Evolutionary conservation across 441 rosid species (phyloP), one percentile per base, ranked within the genome.

Genomic region (Cnidoscolus chayamansa): DNA sequence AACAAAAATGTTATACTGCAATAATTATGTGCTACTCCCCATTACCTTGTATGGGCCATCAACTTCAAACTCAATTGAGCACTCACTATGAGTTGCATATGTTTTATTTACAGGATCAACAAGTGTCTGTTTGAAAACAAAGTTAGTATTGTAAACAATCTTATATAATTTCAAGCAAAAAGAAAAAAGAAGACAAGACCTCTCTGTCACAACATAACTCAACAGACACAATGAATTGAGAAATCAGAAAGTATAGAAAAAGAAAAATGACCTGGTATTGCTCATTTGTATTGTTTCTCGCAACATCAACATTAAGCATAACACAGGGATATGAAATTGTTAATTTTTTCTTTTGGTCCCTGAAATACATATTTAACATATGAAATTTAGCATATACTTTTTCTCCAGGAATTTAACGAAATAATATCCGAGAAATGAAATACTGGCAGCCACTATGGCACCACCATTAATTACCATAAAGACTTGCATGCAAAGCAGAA

Each of bases 31-130:
- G 57, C 17, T 53, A 45, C 74, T 67, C 40, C 40, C 40, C n/a
- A 54, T 79, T 89, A 92, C 99, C 99, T 95, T 95, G 89, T 95
- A 95, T 50, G 98, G 98, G 75, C 99, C 99, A 86, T 95, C 99
- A 77, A 95, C 99, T 88, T 95, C 99, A 84, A 95, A 95, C 82
- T 95, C 98, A 79, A 95, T 95, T 67, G 99, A 95, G 86, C 99
- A 95, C 85, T 95, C 99, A 70, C 97, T 95, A 69, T 85, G 95
- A 54, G 90, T 88, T 78, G 83, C 75, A 77, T 95, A 95, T 63
- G 85, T 86, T 83, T 93, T 95, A 76, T 80, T 82, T 79, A 90
- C 69, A 63, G 94, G 93, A 86, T 95, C 97, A 45, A 74, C 79
- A 32, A 95, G 98, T 37, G 96, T 93, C 99, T 95, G 86, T 70